Percentiles rank a stretch among this genome's conserved stretches.
Evolutionary conservation across 2,329 filamentous ascomycete species (phyloP).

Genomic region (Xylariaceae sp.): DNA sequence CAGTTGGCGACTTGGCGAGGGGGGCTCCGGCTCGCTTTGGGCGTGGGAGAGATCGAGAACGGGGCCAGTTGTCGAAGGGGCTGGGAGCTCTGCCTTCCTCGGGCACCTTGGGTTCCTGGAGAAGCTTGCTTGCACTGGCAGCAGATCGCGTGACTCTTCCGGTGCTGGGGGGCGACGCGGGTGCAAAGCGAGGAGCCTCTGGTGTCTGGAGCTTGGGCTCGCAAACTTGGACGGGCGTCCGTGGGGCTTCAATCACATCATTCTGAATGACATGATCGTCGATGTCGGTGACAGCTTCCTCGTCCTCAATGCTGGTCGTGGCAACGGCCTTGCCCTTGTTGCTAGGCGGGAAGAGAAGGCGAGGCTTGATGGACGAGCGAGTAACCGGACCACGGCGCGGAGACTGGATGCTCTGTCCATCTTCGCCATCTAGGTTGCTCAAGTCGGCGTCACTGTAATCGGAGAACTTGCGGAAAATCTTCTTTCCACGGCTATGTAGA

Average conservation of each 20-base stretch:
- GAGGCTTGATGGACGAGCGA: conserved; percentile 65
- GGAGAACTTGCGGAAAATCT: conserved; percentile 65
- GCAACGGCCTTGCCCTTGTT: conserved; percentile 43
- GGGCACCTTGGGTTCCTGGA: background rate
- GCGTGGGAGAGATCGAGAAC: conserved; percentile 51
- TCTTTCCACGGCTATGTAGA: conserved; percentile 65
- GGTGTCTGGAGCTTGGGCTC: conserved; percentile 44
- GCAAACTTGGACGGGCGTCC: conserved; percentile 30
- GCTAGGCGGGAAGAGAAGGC: conserved; percentile 61
- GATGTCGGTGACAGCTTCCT: conserved; percentile 56
- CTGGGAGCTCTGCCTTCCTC: conserved; percentile 39
- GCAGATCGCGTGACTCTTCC: conserved; percentile 53
- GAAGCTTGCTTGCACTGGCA: conserved; percentile 39
- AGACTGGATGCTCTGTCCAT: conserved; percentile 18
- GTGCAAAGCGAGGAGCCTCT: conserved; percentile 50
- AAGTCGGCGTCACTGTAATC: conserved; percentile 35
- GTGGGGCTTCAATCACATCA: conserved; percentile 38
- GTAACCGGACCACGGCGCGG: conserved; percentile 43
- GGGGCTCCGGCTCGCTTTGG: conserved; percentile 41
- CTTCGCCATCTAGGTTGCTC: background rate
- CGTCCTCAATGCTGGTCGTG: conserved; percentile 43
- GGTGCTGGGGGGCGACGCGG: conserved; percentile 59
- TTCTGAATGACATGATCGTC: conserved; percentile 44
- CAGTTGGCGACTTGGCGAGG: conserved; percentile 30
- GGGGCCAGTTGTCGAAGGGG: conserved; percentile 64